Evolutionary conservation across 257 asterid genomes (phyloP), one percentile per base, ranked within the genome.

Genomic region (Catharanthus roseus): DNA sequence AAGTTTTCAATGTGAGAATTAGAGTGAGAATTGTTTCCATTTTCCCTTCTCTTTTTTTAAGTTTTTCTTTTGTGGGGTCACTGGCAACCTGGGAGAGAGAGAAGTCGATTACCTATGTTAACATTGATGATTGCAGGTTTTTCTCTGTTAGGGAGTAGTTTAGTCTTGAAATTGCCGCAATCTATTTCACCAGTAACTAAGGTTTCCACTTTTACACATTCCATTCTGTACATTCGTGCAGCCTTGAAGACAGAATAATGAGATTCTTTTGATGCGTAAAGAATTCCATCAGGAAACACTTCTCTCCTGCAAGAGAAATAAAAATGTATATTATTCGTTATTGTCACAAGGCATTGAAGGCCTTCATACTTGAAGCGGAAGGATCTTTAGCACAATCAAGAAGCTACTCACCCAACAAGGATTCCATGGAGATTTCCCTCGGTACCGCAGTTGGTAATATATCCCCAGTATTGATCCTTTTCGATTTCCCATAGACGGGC

Each of bases 341-440:
- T 34, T 62, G 54, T 58, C 61, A 39, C 23, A 62, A 50, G 41
- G 55, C 65, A 41, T 2, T 41, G 56, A 42, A 69, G 49, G 19
- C 54, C 79, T 70, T 29, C 24, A 60, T 11, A 42, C 34, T n/a
- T 29, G 29, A 50, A 68, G 65, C 34, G 67, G 34, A 68, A 72
- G 39, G 34, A 44, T 23, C 15, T 8, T 24, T 44, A 56, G 68
- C 44, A 21, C 58, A 69, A 42, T 51, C 12, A 12, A 64, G 77
- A 71, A 7, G 34, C 60, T 24, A 68, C 93, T 68, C 72, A 90
- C 98, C 97, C 97, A 62, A 89, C 85, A 78, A 93, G 92, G 77
- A 93, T 85, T 51, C 98, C 98, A 18, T 93, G 98, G 86, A 93
- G 97, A 83, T 93, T 90, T 42, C 98, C 98, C 86, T 90, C 98